phyloP scores from a whole-genome alignment of 129 eudicot species.

The Gnaphalium uliginosum region DNA sequence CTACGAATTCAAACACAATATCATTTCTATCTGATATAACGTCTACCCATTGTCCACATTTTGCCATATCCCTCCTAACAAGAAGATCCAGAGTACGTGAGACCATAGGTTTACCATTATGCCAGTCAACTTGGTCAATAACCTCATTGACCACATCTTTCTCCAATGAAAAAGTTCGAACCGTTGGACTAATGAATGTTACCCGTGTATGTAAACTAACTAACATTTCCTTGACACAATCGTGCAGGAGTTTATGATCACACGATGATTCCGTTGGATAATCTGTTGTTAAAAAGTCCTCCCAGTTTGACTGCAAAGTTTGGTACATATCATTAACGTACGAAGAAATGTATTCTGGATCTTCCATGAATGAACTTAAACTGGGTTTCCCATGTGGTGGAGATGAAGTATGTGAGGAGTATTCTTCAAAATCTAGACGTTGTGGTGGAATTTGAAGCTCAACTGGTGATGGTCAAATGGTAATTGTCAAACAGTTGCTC shows the following conservation, averaged over 20 bases:
- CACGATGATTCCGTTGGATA: constrained; percentile 25
- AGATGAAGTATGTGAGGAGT: constrained; percentile 23
- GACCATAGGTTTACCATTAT: constrained; percentile 36
- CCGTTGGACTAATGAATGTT: constrained; percentile 27
- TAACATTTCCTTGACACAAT: constrained; percentile 55
- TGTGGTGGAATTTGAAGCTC: constrained; percentile 43
- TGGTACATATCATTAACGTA: constrained; percentile 41
- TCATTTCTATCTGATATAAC: constrained; percentile 38
- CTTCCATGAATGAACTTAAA: constrained; percentile 28
- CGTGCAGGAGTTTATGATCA: constrained; percentile 50
- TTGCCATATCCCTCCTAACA: constrained; percentile 41
- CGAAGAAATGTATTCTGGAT: constrained; percentile 31
- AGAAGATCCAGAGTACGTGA: constrained; percentile 54
- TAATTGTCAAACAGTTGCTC: constrained; percentile 13
- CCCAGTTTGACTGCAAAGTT: constrained; percentile 46
- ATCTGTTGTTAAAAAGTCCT: constrained; percentile 34
- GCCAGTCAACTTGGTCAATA: constrained; percentile 51
- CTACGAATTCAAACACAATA: constrained; percentile 47
- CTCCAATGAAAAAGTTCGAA: constrained; percentile 36
- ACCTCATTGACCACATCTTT: constrained; percentile 47
- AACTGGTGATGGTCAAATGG: constrained; percentile 31
- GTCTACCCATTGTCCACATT: constrained; percentile 51
- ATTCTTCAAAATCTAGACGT: constrained; percentile 51
- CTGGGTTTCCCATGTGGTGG: constrained; percentile 26
- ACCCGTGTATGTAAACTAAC: constrained; percentile 32